These are phyloP conservation scores for Amanita rubescens DNA, from an alignment of 768 basidiomycete genomes.

Conservation along the genomic window DNA sequence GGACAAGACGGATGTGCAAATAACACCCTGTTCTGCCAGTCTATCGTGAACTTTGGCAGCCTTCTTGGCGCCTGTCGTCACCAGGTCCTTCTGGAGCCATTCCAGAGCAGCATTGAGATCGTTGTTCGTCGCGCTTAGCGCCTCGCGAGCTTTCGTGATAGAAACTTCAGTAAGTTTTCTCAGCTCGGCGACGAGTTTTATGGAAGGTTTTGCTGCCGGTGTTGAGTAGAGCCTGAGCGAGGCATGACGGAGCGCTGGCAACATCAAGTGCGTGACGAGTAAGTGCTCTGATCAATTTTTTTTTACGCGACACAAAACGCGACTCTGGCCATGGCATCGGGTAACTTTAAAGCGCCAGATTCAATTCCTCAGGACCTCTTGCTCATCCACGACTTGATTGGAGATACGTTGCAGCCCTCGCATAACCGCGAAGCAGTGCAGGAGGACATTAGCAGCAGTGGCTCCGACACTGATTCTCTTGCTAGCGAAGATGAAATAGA, in stretches of 20 bases:
- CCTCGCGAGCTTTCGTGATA: constrained; percentile 83
- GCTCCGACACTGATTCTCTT: constrained; percentile 39
- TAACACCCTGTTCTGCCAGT: constrained; percentile 67
- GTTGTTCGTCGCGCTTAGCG: constrained; percentile 67
- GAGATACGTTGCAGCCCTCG: constrained; percentile 16
- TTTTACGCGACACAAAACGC: constrained; percentile 3
- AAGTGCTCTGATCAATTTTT: constrained; percentile 16
- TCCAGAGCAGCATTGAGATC: constrained; percentile 65
- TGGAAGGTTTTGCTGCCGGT: constrained; percentile 43
- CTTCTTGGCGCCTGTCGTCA: constrained; percentile 64
- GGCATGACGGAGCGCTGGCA: constrained; percentile 11
- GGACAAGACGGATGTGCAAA: constrained; percentile 71
- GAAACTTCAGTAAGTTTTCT: constrained; percentile 78
- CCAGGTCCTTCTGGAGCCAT: constrained; percentile 77
- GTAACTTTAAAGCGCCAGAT: constrained; percentile 54
- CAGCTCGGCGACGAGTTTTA: constrained; percentile 80
- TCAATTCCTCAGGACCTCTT: constrained; percentile 65
- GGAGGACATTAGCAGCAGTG: constrained; percentile 34
- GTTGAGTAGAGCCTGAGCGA: constrained; percentile 46
- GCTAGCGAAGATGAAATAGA: constrained; percentile 73
- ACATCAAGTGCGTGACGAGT: constrained; percentile 1
- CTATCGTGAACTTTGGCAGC: constrained; percentile 81
- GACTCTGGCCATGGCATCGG: constrained; percentile 16
- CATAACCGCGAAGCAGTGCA: constrained; percentile 8
- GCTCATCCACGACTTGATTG: constrained; percentile 63